These are phyloP conservation scores for Vanrija pseudolonga DNA, from an alignment of 1,284 basidiomycete genomes.

Conservation along the genomic window DNA sequence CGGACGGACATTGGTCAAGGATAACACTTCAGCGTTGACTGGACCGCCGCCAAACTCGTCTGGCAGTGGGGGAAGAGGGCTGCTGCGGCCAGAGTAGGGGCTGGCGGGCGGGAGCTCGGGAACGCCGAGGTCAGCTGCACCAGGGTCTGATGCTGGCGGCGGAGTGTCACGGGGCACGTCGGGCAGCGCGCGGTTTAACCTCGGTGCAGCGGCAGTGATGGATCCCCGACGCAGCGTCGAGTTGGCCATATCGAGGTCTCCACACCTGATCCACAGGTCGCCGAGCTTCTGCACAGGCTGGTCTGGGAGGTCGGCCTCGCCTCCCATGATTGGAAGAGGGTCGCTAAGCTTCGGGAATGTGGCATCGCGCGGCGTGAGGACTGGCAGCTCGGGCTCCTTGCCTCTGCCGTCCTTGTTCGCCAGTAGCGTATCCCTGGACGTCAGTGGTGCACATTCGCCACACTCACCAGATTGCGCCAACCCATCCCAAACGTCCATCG, in stretches of 20 bases:
- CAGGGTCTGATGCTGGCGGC: too few species aligned
- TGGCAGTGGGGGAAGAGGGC: too few species aligned
- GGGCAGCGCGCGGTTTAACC: too few species aligned
- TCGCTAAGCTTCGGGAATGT: neutral
- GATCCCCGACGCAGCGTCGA: neutral
- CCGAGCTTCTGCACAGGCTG: slow-evolving; percentile 39
- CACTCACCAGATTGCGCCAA: slow-evolving; percentile 43
- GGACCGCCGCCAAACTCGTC: too few species aligned
- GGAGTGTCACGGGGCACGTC: too few species aligned
- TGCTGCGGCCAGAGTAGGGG: neutral
- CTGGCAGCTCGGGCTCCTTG: slow-evolving; percentile 15
- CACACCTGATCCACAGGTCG: slow-evolving; percentile 40
- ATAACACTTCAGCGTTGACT: too few species aligned
- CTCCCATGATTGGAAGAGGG: slow-evolving; percentile 2
- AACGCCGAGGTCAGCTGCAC: neutral
- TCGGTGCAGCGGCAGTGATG: too few species aligned
- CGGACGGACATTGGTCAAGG: too few species aligned
- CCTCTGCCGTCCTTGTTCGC: slow-evolving; percentile 27
- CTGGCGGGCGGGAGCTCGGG: neutral
- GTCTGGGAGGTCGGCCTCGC: neutral
- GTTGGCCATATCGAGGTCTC: slow-evolving; percentile 12
- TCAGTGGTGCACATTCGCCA: neutral
- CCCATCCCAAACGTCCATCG: slow-evolving; percentile 38
- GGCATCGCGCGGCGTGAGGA: slow-evolving; percentile 13
- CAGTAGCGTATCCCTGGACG: slow-evolving; percentile 33